Percentiles rank a stretch among this genome's conserved stretches.
Conservation (phyloP, 169 alveolate genomes). For the Cryptosporidium sp. region DNA sequence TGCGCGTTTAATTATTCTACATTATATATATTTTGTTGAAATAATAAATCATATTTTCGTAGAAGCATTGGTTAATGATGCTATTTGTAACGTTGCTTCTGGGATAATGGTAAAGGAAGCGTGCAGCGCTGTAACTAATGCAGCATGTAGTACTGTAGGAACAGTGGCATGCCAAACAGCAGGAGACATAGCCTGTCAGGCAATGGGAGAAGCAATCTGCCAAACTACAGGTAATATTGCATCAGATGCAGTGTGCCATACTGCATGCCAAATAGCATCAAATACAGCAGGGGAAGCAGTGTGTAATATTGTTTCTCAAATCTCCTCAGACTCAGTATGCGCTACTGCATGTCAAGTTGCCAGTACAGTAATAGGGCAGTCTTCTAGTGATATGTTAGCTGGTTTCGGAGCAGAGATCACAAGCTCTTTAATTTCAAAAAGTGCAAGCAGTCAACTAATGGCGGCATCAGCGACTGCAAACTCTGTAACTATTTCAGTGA, state of each 20-base stretch:
- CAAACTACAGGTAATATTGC: conserved; percentile 17
- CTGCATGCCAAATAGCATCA: conserved; percentile 66
- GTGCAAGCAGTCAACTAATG: background rate
- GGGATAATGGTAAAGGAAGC: background rate
- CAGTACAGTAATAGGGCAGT: conserved; percentile 9
- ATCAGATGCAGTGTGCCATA: conserved; percentile 44
- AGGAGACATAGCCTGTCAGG: conserved; percentile 43
- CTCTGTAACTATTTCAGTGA: conserved; percentile 46
- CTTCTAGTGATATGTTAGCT: background rate
- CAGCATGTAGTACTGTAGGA: conserved; percentile 56
- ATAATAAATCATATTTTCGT: background rate
- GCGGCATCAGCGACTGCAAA: conserved; percentile 11
- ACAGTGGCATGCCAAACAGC: conserved; percentile 23
- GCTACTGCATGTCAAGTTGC: conserved; percentile 33
- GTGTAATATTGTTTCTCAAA: conserved; percentile 46
- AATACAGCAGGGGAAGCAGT: conserved; percentile 35
- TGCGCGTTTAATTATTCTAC: background rate
- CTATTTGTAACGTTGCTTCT: background rate
- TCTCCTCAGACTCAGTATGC: conserved; percentile 42
- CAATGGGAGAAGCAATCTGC: conserved; percentile 22
- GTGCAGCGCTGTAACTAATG: conserved; percentile 33
- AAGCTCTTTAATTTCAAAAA: background rate
- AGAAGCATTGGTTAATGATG: conserved; percentile 7
- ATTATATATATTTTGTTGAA: background rate
- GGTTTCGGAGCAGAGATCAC: conserved; percentile 41